A percentile compares a stretch with the other conserved stretches of the same genome.
phyloP scores from a whole-genome alignment of 257 asterid genomes.

The Verbena officinalis region DNA sequence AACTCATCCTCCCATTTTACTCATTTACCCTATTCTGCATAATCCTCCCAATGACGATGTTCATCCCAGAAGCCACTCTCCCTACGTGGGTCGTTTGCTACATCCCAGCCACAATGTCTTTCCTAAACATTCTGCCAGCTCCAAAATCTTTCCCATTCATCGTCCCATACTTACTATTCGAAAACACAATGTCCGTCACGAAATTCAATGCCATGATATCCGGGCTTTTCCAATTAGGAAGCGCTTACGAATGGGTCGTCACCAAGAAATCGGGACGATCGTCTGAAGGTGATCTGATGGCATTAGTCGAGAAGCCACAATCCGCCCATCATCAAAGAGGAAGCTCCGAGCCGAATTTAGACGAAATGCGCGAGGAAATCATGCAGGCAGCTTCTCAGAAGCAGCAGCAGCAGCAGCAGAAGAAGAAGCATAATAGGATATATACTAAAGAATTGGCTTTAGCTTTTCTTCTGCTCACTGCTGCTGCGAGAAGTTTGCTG shows the following conservation, averaged over 20 bases:
- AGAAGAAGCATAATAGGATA: slow-evolving; percentile 80
- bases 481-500: slow-evolving; percentile 71
- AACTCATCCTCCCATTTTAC: slow-evolving; percentile 84
- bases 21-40: slow-evolving; percentile 91
- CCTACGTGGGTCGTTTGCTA: slow-evolving; percentile 92
- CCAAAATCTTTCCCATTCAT: slow-evolving; percentile 93
- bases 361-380: slow-evolving; percentile 57
- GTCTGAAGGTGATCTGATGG: slow-evolving; percentile 70
- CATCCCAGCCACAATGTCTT: slow-evolving; percentile 76
- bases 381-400: slow-evolving; percentile 39
- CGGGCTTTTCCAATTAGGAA: slow-evolving; percentile 88
- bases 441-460: slow-evolving; percentile 77
- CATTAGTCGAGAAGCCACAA: slow-evolving; percentile 55
- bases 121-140: slow-evolving; percentile 82
- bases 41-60: slow-evolving; percentile 93
- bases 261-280: slow-evolving; percentile 90
- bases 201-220: slow-evolving; percentile 96
- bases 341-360: slow-evolving; percentile 69
- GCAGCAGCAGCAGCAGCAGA: slow-evolving; percentile 51
- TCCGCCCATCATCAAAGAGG: slow-evolving; percentile 56
- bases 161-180: slow-evolving; percentile 83
- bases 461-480: slow-evolving; percentile 82
- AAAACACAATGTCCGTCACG: slow-evolving; percentile 96
- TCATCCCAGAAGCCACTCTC: slow-evolving; percentile 88
- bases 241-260: slow-evolving; percentile 94